phyloP scores from a whole-genome alignment of 2,329 filamentous ascomycete genomes.

The Colletotrichum truncatum region DNA sequence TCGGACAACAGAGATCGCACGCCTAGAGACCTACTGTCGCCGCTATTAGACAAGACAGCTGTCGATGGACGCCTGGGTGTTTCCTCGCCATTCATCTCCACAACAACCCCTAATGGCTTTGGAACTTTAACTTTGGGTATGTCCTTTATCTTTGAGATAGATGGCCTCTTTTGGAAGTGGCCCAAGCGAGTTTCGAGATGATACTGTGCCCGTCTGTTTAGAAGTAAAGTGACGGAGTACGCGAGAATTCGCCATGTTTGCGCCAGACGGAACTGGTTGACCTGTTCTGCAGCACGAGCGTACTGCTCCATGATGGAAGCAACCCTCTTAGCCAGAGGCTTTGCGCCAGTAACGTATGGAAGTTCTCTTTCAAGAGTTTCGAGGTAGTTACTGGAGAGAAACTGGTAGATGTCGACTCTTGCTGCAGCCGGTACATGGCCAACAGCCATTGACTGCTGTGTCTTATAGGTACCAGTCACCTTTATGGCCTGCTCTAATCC shows the following conservation, averaged over 20 bases:
- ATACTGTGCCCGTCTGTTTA: slow-evolving; percentile 64
- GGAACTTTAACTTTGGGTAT: slow-evolving; percentile 37
- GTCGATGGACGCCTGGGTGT: slow-evolving; percentile 43
- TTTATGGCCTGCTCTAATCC: slow-evolving; percentile 67
- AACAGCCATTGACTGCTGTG: slow-evolving; percentile 71
- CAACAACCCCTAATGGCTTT: slow-evolving; percentile 36
- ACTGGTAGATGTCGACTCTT: slow-evolving; percentile 62
- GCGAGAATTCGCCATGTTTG: slow-evolving; percentile 72
- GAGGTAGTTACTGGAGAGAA: slow-evolving; percentile 65
- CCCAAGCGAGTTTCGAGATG: slow-evolving; percentile 62
- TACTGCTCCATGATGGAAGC: slow-evolving; percentile 63
- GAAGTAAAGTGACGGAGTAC: slow-evolving; percentile 63
- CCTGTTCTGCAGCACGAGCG: slow-evolving; percentile 64
- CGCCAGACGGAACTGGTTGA: slow-evolving; percentile 66
- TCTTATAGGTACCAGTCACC: slow-evolving; percentile 64
- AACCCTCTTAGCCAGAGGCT: slow-evolving; percentile 57
- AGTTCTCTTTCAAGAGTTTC: slow-evolving; percentile 60
- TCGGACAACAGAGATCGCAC: slow-evolving; percentile 60
- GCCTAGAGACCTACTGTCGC: slow-evolving; percentile 42
- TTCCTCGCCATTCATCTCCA: slow-evolving; percentile 43
- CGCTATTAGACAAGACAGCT: slow-evolving; percentile 38
- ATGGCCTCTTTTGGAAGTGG: slow-evolving; percentile 43
- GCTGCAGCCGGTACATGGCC: slow-evolving; percentile 63
- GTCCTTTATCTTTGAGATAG: slow-evolving; percentile 36
- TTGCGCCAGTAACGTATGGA: slow-evolving; percentile 48